Evolutionary conservation across 768 basidiomycete genomes (phyloP).

Genomic region (Mycena galopus): DNA sequence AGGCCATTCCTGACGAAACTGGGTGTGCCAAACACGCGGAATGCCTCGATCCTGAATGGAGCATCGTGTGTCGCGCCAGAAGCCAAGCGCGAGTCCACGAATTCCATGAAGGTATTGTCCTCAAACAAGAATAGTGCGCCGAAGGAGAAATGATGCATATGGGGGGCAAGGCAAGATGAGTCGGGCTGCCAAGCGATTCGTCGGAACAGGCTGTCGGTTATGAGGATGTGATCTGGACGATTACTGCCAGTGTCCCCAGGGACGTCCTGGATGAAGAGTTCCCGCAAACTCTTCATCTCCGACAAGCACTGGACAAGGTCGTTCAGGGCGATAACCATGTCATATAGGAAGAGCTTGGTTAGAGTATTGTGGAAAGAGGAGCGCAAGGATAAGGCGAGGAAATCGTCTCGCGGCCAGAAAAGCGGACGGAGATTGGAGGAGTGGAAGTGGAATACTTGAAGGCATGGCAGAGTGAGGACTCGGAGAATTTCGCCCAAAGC

Average conservation of each 20-base stretch:
- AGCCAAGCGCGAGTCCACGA: no score
- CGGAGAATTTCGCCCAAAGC: background rate
- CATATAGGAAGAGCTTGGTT: background rate
- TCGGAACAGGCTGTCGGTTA: background rate
- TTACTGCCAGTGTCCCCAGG: no score
- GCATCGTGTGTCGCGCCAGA: no score
- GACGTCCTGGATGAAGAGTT: background rate
- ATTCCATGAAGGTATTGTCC: no score
- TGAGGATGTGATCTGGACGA: background rate
- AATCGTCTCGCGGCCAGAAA: background rate
- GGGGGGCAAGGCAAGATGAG: background rate
- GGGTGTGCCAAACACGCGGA: no score
- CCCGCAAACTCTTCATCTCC: background rate
- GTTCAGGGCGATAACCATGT: background rate
- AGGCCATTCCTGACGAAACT: background rate
- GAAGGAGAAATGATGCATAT: no score
- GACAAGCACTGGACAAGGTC: background rate
- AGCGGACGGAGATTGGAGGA: background rate
- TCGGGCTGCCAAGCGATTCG: background rate
- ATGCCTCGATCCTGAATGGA: no score
- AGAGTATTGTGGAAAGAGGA: background rate
- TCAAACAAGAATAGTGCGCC: no score
- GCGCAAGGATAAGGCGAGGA: background rate
- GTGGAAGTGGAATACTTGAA: background rate
- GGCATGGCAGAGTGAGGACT: background rate